Base-by-base conservation (phyloP, 768 basidiomycete genomes). In the Lentinula sp. region DNA sequence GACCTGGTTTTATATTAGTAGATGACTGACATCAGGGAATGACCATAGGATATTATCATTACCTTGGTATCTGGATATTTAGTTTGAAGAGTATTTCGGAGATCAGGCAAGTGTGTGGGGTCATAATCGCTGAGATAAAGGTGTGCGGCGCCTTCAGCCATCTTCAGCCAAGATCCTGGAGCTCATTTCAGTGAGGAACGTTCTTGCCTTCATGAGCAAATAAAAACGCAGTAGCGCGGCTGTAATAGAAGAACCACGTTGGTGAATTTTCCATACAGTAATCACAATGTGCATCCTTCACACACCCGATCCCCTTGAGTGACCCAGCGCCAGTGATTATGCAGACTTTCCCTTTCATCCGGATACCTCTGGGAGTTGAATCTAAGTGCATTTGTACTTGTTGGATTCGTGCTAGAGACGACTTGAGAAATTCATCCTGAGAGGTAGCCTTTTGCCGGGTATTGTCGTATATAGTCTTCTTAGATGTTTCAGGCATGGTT, bases 241-340 rank as follows among this genome's bases (percentile, higher is more conserved):
- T 93, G 61, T 32, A 10, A 10, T 36, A 16, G n/a, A 58, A 60
- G 42, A 48, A 36, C 23, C 7, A 55, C 32, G 49, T 50, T n/a
- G n/a, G n/a, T 48, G 46, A 48, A 48, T 20, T 48, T n/a, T 20
- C 58, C 20, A 58, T 57, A 56, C 55, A 33, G 54, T 54, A 33
- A 59, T 6, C 20, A 20, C 9, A 62, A 60, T 60, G 50, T 49
- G 49, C 41, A 45, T 23, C 23, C 23, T 35, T 2, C 61, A 63
- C 83, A 65, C 74, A 95, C 88, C 95, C 95, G 62, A 97, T 97
- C 16, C 95, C 95, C 69, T 88, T 87, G 65, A 89, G 69, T 18
- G 92, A 94, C 35, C 90, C 89, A 35, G 88, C 93, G 16, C 95
- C 95, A 0, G 95, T 96, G 66, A 96, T 82, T 60, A 96, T 80